phyloP scores from a whole-genome alignment of 345 rosid species.

The Psidium guajava region DNA sequence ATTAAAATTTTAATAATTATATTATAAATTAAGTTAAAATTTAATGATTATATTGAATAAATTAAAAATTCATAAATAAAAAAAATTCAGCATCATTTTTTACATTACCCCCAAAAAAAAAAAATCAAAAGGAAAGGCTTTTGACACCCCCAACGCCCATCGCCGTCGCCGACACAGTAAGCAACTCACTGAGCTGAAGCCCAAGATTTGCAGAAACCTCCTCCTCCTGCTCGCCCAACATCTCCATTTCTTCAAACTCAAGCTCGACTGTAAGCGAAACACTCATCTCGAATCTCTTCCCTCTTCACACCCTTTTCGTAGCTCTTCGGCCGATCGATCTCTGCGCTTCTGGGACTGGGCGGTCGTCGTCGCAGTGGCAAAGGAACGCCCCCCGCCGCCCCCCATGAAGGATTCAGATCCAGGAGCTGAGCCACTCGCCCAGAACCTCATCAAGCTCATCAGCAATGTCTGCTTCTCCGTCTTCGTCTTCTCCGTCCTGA shows the following conservation, averaged over 20 bases:
- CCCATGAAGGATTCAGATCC: constrained; percentile 62
- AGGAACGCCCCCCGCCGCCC: neutral
- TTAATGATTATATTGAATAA: too few species aligned
- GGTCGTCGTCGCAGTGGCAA: too few species aligned
- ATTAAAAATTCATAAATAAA: too few species aligned
- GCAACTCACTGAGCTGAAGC: neutral
- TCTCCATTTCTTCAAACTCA: neutral
- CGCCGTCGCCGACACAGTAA: neutral
- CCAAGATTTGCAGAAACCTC: neutral
- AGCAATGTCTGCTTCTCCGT: constrained; percentile 90
- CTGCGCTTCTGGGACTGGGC: neutral
- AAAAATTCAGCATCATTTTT: too few species aligned
- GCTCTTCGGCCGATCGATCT: neutral
- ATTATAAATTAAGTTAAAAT: too few species aligned
- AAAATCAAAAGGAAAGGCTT: too few species aligned
- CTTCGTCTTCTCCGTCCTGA: constrained; percentile 73
- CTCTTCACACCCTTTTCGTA: neutral
- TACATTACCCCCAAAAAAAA: neutral
- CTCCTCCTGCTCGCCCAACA: neutral
- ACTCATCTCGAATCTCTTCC: neutral
- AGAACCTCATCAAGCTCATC: constrained; percentile 65
- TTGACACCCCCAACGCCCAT: neutral
- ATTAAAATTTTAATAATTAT: too few species aligned
- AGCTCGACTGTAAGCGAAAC: neutral
- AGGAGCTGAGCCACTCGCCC: constrained; percentile 61